Evolutionary conservation across 495 filamentous ascomycete genomes (phyloP).

Genomic region (Podospora tetraspora): DNA sequence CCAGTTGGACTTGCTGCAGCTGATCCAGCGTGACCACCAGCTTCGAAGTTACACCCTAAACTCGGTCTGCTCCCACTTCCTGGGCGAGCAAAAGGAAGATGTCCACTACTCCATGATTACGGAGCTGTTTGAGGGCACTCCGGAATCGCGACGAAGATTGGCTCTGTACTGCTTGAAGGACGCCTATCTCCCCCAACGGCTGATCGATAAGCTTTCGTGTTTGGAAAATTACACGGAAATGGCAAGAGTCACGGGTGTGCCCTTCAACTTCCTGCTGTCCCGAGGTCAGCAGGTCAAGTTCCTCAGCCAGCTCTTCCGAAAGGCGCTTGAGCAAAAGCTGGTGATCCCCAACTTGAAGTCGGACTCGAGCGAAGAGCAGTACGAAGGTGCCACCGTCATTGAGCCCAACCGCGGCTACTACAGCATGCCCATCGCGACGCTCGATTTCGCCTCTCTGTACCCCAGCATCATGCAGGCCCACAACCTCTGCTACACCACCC

Average conservation of each 20-base stretch:
- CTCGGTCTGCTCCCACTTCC: constrained; percentile 91
- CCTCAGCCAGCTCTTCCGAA: constrained; percentile 93
- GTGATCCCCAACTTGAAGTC: constrained; percentile 81
- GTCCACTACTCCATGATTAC: constrained; percentile 99
- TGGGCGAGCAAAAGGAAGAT: constrained; percentile 98
- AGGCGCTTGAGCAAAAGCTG: constrained; percentile 83
- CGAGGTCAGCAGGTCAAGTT: constrained; percentile 97
- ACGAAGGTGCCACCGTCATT: constrained; percentile 97
- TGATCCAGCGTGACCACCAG: constrained; percentile 91
- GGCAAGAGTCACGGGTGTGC: constrained; percentile 98
- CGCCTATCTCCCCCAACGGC: constrained; percentile 86
- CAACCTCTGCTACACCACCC: constrained; percentile 96
- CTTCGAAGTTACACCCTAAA: constrained; percentile 96
- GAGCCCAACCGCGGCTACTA: constrained; percentile 92
- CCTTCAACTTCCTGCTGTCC: constrained; percentile 90
- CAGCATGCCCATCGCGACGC: constrained; percentile 86
- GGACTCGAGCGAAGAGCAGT: constrained; percentile 70
- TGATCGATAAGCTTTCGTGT: constrained; percentile 98
- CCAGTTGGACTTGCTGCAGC: constrained; percentile 87
- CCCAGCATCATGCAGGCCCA: constrained; percentile 99
- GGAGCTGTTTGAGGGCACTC: constrained; percentile 89
- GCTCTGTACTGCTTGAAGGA: constrained; percentile 98
- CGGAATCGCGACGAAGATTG: constrained; percentile 81
- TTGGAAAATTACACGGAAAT: constrained; percentile 98
- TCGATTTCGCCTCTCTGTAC: constrained; percentile 98